Evolutionary conservation across 78 protist species (phyloP), one percentile per base, ranked within the genome.

Genomic region (Speleostelium caveatum): DNA sequence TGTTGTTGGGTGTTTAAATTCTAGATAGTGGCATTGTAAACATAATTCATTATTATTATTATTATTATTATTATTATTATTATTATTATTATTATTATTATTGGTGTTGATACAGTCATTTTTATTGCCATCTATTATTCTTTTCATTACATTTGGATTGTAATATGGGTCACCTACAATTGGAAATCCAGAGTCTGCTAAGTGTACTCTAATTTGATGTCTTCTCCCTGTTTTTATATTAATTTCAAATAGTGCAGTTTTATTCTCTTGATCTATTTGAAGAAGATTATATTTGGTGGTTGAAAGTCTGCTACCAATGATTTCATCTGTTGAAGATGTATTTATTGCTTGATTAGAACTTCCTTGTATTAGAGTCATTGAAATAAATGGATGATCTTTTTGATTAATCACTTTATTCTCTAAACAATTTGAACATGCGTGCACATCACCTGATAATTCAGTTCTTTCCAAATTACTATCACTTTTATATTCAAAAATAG

Each of bases 121-220:
- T 45, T 19, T 17, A n/a, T 6, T 58, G 17, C 30, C 63, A 58
- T 6, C 16, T 16, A 4, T 14, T 19, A 58, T 58, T 4, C 16
- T 22, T 19, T 58, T 58, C 16, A 75, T 75, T 38, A 75, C 56
- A 41, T 61, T 41, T 26, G 3, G 69, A 24, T 75, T 75, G 24
- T 75, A 75, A 60, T 75, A 75, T 14, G 69, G 69, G 28, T 75
- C 85, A 36, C 69, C 69, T 28, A 60, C 56, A 26, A 75, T 41
- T 24, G 85, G 85, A 26, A 59, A 60, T n/a, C 85, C 85, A 56
- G 58, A 41, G 19, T 75, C 85, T 21, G 51, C 10, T n/a, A 75
- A 60, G 16, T 75, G 85, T 39, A 75, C 58, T 28, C 85, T 61
- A 28, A 75, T 56, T 36, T 75, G 85, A 59, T 75, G 85, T 12